phyloP scores from a whole-genome alignment of 169 alveolate species.

The Neospora caninum region DNA sequence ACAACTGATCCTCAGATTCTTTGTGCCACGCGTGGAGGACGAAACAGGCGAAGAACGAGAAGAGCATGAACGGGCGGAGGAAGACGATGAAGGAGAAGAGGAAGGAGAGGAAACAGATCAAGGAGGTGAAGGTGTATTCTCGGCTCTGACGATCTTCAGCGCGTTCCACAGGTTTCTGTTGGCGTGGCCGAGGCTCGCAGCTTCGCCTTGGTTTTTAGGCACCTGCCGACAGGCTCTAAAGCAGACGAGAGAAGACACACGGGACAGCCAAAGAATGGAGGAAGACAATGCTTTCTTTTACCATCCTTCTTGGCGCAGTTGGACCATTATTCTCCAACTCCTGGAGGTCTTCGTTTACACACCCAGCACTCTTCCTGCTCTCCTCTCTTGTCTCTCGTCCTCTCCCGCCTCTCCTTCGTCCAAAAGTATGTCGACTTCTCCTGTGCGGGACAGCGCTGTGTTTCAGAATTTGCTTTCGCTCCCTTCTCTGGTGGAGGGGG shows the following conservation, averaged over 20 bases:
- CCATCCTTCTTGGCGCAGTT: not conserved
- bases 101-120: not conserved
- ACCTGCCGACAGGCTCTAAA: not conserved
- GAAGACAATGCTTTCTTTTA: not conserved
- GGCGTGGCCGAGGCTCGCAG: not conserved
- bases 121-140: not conserved
- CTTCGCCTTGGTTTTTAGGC: not conserved
- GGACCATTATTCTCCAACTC: not conserved
- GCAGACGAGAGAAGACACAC: not conserved
- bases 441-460: not conserved
- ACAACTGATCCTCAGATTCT: not conserved
- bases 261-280: not conserved
- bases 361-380: not conserved
- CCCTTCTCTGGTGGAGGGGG: not conserved
- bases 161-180: not conserved
- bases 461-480: no score
- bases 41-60: not conserved
- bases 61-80: not conserved
- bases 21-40: not conserved
- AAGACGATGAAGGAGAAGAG: not conserved
- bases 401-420: not conserved
- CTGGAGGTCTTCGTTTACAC: not conserved
- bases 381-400: not conserved
- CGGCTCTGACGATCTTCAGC: not conserved
- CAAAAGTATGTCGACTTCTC: not conserved